Evolutionary conservation across 1,139 yeast species (phyloP).

Genomic region (Geotrichum bryndzae): DNA sequence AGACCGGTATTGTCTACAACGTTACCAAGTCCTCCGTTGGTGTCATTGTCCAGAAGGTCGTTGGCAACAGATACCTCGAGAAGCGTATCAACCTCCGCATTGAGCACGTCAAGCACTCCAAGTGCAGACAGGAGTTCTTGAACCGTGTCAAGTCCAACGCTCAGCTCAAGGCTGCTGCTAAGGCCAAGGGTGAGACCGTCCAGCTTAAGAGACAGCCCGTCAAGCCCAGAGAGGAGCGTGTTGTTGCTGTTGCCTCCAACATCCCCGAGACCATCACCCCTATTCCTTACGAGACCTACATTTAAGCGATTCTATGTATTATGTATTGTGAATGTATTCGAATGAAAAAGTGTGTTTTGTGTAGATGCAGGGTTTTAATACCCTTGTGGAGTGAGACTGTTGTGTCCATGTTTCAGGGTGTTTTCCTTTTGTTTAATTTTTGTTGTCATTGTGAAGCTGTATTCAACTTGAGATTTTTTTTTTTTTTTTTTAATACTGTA

Average conservation of each 20-base stretch:
- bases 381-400: neutral
- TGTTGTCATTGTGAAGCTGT: neutral
- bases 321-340: conserved; percentile 4
- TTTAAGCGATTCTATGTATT: conserved; percentile 46
- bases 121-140: conserved; percentile 98
- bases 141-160: conserved; percentile 97
- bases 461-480: neutral
- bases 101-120: conserved; percentile 99
- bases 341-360: neutral
- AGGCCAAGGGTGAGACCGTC: conserved; percentile 86
- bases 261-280: conserved; percentile 97
- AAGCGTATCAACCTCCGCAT: conserved; percentile 98
- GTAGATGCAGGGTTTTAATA: neutral
- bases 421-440: neutral
- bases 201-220: conserved; percentile 97
- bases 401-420: neutral
- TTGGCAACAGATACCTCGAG: conserved; percentile 98
- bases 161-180: conserved; percentile 89
- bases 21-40: conserved; percentile 98
- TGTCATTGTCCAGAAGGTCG: conserved; percentile 96
- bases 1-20: conserved; percentile 98
- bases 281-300: conserved; percentile 98
- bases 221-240: conserved; percentile 90
- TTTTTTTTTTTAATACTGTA: neutral
- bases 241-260: conserved; percentile 68